phyloP scores from a whole-genome alignment of 805 yeast species.

The Metschnikowia continentalis region DNA sequence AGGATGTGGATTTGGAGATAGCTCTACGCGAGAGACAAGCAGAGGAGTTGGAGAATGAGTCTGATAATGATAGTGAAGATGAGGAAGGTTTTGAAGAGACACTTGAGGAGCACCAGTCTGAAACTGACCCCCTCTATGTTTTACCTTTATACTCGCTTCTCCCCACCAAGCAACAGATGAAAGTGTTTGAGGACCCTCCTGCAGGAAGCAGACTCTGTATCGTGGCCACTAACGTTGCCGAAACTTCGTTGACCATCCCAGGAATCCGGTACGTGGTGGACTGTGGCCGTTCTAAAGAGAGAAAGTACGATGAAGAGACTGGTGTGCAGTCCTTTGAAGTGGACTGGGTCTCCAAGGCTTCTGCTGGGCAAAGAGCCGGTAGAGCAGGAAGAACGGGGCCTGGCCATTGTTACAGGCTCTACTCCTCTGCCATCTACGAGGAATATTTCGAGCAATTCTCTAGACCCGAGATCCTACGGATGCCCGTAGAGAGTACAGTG shows the following conservation, averaged over 20 bases:
- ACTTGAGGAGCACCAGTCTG: conserved; percentile 65
- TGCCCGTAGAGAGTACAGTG: conserved; percentile 97
- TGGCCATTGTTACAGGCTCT: conserved; percentile 91
- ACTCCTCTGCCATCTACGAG: conserved; percentile 91
- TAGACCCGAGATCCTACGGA: conserved; percentile 83
- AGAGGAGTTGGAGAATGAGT: conserved; percentile 39
- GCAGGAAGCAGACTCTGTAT: conserved; percentile 81
- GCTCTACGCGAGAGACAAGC: conserved; percentile 28
- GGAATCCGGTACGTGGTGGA: conserved; percentile 93
- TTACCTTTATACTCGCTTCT: conserved; percentile 87
- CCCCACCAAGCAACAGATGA: conserved; percentile 95
- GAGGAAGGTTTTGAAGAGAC: conserved; percentile 72
- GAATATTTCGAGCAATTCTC: conserved; percentile 79
- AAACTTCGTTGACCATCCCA: conserved; percentile 94
- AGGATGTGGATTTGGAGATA: conserved; percentile 76
- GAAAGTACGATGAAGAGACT: conserved; percentile 73
- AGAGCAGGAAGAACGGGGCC: conserved; percentile 99
- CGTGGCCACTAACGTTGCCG: conserved; percentile 97
- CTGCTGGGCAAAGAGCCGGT: conserved; percentile 93
- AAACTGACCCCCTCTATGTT: conserved; percentile 78
- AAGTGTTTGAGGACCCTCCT: conserved; percentile 84
- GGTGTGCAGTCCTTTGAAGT: conserved; percentile 92
- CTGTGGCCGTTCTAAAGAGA: conserved; percentile 89
- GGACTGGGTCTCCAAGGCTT: conserved; percentile 91
- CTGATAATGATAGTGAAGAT: conserved; percentile 45